phyloP scores from a whole-genome alignment of 2,329 filamentous ascomycete genomes.

The Aspergillus sp. region DNA sequence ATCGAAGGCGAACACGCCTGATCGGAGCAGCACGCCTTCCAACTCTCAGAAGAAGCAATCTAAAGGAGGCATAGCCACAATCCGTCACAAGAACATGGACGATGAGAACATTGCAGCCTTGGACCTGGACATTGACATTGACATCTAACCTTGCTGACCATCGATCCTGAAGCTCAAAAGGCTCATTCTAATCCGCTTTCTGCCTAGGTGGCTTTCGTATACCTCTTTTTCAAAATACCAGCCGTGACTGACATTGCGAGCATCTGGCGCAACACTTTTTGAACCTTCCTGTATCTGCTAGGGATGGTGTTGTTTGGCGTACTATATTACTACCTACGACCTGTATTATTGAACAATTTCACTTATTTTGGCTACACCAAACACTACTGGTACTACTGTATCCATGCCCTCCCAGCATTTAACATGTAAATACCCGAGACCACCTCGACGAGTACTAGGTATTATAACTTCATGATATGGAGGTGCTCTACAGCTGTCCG shows the following conservation, averaged over 20 bases:
- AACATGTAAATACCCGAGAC: neutral
- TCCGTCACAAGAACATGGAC: slow-evolving; percentile 77
- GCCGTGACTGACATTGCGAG: slow-evolving; percentile 6
- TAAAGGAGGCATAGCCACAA: slow-evolving; percentile 64
- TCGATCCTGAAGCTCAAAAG: neutral
- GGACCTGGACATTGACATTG: slow-evolving; percentile 90
- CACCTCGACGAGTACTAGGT: neutral
- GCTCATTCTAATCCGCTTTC: neutral
- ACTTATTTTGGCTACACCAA: slow-evolving; percentile 1
- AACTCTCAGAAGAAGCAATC: slow-evolving; percentile 39
- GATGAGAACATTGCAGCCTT: slow-evolving; percentile 90
- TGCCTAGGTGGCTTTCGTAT: neutral
- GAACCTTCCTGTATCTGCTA: slow-evolving; percentile 20
- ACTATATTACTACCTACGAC: slow-evolving; percentile 5
- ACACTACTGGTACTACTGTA: neutral
- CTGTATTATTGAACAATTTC: slow-evolving; percentile 22
- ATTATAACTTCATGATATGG: too few species aligned
- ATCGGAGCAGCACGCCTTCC: slow-evolving; percentile 44
- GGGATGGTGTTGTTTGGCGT: slow-evolving; percentile 25
- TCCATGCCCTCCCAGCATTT: neutral
- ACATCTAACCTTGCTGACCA: slow-evolving; percentile 61
- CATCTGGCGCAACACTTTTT: slow-evolving; percentile 15
- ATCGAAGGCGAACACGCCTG: slow-evolving; percentile 58
- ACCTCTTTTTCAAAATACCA: slow-evolving; percentile 4
- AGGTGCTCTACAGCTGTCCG: too few species aligned